A percentile compares a stretch with the other conserved stretches of the same genome.
Conservation (phyloP, 176 grass and related monocot species). For the Tillandsia leiboldiana region DNA sequence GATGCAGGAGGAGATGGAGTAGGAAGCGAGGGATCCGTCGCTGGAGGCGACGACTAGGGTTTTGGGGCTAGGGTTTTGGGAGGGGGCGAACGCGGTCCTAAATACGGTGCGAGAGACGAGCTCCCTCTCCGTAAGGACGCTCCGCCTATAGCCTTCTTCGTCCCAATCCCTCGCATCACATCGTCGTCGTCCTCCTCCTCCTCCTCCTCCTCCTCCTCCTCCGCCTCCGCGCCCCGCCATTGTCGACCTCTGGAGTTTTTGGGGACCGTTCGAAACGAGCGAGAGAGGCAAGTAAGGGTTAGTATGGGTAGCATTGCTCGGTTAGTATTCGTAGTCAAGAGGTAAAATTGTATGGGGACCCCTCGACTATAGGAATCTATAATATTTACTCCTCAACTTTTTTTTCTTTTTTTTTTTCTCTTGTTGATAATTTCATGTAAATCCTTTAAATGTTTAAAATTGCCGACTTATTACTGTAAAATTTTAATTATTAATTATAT, state of each 20-base stretch:
- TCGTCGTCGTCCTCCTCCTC: neutral
- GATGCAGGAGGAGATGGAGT: conserved; percentile 10
- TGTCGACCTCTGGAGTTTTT: too few species aligned
- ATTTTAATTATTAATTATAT: too few species aligned
- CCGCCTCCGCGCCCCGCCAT: neutral
- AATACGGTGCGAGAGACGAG: conserved; percentile 65
- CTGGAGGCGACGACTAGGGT: conserved; percentile 63
- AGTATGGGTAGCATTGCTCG: too few species aligned
- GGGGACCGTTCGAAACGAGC: neutral
- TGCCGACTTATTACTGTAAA: too few species aligned
- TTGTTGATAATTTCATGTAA: too few species aligned
- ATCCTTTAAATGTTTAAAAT: too few species aligned
- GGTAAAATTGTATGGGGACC: too few species aligned
- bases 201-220: neutral
- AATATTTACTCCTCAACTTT: too few species aligned
- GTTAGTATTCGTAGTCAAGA: too few species aligned
- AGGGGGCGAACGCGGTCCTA: conserved; percentile 56
- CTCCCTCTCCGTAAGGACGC: conserved; percentile 45
- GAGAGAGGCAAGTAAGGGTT: neutral
- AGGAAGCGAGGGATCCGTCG: conserved; percentile 58
- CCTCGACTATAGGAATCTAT: too few species aligned
- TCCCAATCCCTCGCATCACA: conserved; percentile 19
- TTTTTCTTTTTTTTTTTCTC: too few species aligned
- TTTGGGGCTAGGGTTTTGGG: conserved; percentile 34
- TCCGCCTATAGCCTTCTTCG: conserved; percentile 44